Percentiles rank a stretch among this genome's conserved stretches.
These are phyloP conservation scores for Tricholomella constricta DNA, from an alignment of 768 basidiomycete species.

Conservation along the genomic window DNA sequence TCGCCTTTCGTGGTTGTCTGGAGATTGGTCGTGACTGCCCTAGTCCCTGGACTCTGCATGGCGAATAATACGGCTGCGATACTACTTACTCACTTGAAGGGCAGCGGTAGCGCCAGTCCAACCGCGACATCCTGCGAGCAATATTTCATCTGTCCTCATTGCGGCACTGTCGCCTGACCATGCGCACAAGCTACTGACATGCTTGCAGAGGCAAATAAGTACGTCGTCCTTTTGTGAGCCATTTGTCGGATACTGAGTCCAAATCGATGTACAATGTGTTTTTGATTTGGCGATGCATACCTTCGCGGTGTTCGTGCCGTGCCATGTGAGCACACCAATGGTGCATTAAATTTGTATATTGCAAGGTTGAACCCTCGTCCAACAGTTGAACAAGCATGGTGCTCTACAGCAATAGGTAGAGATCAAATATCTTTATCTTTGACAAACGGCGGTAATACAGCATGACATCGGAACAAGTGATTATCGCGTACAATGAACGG, in stretches of 20 bases:
- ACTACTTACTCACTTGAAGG: slow-evolving; percentile 46
- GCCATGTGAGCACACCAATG: too few species aligned
- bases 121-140: slow-evolving; percentile 29
- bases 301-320: too few species aligned
- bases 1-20: slow-evolving; percentile 34
- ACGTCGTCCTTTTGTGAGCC: slow-evolving; percentile 7
- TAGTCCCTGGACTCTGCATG: slow-evolving; percentile 60
- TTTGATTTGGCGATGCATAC: too few species aligned
- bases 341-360: too few species aligned
- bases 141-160: slow-evolving; percentile 38
- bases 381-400: too few species aligned
- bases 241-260: background rate
- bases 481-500: too few species aligned
- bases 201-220: slow-evolving; percentile 8
- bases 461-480: too few species aligned
- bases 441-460: too few species aligned
- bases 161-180: slow-evolving; percentile 23
- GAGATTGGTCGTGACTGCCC: slow-evolving; percentile 29
- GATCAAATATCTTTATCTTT: too few species aligned
- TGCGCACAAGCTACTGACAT: slow-evolving; percentile 5
- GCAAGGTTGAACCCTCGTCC: too few species aligned
- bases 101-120: slow-evolving; percentile 56
- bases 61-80: slow-evolving; percentile 54
- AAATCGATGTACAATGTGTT: too few species aligned
- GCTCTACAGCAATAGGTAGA: too few species aligned